phyloP scores from a whole-genome alignment of 768 basidiomycete species.

The Lactarius sp. region DNA sequence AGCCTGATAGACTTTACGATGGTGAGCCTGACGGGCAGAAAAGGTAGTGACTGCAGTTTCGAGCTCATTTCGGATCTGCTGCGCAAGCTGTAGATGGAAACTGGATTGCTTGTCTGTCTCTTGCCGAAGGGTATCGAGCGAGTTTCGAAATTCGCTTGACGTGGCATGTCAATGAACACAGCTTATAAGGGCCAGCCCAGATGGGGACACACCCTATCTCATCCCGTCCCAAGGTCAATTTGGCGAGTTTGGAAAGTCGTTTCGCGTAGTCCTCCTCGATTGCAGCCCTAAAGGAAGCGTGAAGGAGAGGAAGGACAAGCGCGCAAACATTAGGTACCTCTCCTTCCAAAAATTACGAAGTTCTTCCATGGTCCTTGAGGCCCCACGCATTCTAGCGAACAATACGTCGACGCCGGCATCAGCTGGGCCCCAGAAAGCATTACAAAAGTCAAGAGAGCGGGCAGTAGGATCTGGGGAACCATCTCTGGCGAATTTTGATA shows the following conservation, averaged over 20 bases:
- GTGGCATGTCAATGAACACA: not conserved
- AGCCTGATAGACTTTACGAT: conserved; percentile 68
- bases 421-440: conserved; percentile 88
- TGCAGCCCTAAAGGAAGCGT: conserved; percentile 49
- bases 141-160: conserved; percentile 72
- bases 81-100: conserved; percentile 68
- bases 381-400: conserved; percentile 84
- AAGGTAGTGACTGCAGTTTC: conserved; percentile 63
- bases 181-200: not conserved
- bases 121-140: conserved; percentile 69
- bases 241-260: conserved; percentile 72
- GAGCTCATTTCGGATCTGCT: conserved; percentile 69
- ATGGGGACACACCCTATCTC: conserved; percentile 78
- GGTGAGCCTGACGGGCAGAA: conserved; percentile 57
- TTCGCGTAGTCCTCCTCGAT: conserved; percentile 98
- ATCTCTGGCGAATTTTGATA: conserved; percentile 62
- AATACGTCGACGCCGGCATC: conserved; percentile 91
- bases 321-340: conserved; percentile 50
- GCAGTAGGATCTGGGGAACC: conserved; percentile 44
- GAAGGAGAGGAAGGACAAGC: conserved; percentile 1
- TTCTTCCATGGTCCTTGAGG: conserved; percentile 83
- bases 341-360: conserved; percentile 89
- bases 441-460: conserved; percentile 84
- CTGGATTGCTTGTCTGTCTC: conserved; percentile 83
- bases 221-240: conserved; percentile 71